These are phyloP conservation scores for Alternaria consortialis DNA, from an alignment of 2,329 filamentous ascomycete species.

Conservation along the genomic window DNA sequence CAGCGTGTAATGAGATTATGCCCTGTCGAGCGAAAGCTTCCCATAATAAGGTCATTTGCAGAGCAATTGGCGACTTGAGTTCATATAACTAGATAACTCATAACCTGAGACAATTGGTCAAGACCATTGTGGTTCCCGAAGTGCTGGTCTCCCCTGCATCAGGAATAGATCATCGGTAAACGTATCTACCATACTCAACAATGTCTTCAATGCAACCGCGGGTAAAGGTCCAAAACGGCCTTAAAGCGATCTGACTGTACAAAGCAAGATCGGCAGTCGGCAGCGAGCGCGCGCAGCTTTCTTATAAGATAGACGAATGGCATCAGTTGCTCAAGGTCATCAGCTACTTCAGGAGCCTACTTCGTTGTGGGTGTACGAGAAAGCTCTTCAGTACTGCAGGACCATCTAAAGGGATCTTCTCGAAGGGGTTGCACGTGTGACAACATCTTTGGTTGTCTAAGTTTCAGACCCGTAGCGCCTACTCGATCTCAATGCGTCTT, in stretches of 20 bases:
- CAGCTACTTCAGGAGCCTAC: neutral
- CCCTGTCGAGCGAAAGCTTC: neutral
- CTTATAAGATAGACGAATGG: neutral
- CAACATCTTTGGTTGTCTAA: neutral
- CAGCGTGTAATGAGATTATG: neutral
- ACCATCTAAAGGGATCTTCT: neutral
- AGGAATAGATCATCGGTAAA: neutral
- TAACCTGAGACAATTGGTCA: neutral
- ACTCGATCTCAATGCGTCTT: conserved; percentile 4
- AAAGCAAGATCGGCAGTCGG: neutral
- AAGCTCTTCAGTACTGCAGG: neutral
- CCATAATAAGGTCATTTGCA: neutral
- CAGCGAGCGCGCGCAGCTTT: neutral
- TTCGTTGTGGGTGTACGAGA: neutral
- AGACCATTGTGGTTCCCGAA: neutral
- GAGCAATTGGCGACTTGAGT: neutral
- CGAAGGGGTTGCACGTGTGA: neutral
- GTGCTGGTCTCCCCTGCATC: neutral
- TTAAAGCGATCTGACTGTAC: neutral
- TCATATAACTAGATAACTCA: neutral
- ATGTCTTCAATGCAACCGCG: neutral
- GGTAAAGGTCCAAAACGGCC: neutral
- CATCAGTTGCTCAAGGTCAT: neutral
- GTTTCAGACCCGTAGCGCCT: neutral
- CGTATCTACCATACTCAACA: conserved; percentile 1